Evolutionary conservation across 257 asterid species (phyloP).

Genomic region (Solanum lignicaule): DNA sequence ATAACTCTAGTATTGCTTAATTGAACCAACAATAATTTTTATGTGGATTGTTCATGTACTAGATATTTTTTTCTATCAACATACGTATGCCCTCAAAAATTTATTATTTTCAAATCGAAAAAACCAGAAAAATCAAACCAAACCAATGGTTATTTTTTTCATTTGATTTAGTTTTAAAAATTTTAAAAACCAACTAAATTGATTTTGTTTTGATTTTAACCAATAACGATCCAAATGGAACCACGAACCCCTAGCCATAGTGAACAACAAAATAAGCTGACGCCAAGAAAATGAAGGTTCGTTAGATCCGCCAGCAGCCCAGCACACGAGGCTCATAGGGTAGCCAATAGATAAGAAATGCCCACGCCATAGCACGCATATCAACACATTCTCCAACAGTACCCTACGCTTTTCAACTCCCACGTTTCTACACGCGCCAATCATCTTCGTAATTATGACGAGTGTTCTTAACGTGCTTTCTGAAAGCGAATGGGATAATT

Average conservation of each 20-base stretch:
- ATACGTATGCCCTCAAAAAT: too few species aligned
- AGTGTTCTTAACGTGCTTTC: not conserved
- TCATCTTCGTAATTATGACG: not conserved
- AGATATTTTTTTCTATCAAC: too few species aligned
- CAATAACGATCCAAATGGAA: too few species aligned
- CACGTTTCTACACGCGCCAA: not conserved
- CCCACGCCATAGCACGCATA: not conserved
- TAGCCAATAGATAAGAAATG: not conserved
- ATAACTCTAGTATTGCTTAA: too few species aligned
- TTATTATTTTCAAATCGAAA: too few species aligned
- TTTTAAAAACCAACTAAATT: fast-evolving
- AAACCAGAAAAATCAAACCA: too few species aligned
- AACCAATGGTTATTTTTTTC: too few species aligned
- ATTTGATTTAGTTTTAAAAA: too few species aligned
- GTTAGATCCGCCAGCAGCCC: not conserved
- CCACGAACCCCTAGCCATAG: fast-evolving
- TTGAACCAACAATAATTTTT: too few species aligned
- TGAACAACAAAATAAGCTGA: not conserved
- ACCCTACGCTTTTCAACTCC: not conserved
- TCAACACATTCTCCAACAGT: not conserved
- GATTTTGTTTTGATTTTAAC: fast-evolving
- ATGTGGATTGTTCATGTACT: too few species aligned
- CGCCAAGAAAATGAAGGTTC: not conserved
- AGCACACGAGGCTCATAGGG: not conserved
- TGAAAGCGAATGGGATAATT: not conserved